These are phyloP conservation scores for Albifimbria verrucaria DNA, from an alignment of 2,329 filamentous ascomycete genomes.

Conservation along the genomic window DNA sequence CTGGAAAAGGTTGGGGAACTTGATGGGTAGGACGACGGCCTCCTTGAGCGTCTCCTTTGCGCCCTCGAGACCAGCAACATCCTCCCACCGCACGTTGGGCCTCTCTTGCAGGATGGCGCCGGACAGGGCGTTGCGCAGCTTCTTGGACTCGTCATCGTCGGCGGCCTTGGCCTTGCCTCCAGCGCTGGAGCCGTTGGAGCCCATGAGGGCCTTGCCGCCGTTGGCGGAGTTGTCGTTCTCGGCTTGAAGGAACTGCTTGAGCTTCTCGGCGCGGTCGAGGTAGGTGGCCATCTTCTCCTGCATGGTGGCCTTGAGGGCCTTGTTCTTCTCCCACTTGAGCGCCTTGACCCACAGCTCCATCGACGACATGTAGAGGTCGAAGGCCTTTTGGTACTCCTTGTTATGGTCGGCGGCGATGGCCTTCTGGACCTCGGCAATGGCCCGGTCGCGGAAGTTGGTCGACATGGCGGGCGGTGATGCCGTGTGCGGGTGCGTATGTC, in stretches of 20 bases:
- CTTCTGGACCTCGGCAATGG: slow-evolving; percentile 95
- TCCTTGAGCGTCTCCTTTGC: slow-evolving; percentile 98
- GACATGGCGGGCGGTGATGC: slow-evolving; percentile 62
- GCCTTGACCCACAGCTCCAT: slow-evolving; percentile 99
- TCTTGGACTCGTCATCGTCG: slow-evolving; percentile 90
- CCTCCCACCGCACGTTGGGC: slow-evolving; percentile 96
- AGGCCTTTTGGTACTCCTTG: slow-evolving; percentile 95
- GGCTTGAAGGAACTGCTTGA: slow-evolving; percentile 84
- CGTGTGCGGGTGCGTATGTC: neutral
- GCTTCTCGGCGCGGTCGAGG: slow-evolving; percentile 97
- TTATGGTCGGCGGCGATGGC: slow-evolving; percentile 95
- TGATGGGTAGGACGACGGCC: slow-evolving; percentile 95
- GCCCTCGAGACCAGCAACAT: slow-evolving; percentile 89
- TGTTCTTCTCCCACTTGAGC: slow-evolving; percentile 99
- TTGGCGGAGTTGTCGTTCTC: slow-evolving; percentile 70
- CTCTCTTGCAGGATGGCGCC: slow-evolving; percentile 94
- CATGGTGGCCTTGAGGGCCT: slow-evolving; percentile 95
- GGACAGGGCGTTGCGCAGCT: slow-evolving; percentile 83
- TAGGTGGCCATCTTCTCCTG: slow-evolving; percentile 92
- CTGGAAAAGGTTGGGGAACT: slow-evolving; percentile 94
- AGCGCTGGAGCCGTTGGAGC: slow-evolving; percentile 66
- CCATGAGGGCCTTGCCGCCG: slow-evolving; percentile 59
- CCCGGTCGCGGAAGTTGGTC: slow-evolving; percentile 93
- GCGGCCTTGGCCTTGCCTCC: slow-evolving; percentile 60
- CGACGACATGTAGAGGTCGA: slow-evolving; percentile 91